Base-by-base conservation (phyloP, 2,329 filamentous ascomycete genomes). In the Aquanectria penicillioides region DNA sequence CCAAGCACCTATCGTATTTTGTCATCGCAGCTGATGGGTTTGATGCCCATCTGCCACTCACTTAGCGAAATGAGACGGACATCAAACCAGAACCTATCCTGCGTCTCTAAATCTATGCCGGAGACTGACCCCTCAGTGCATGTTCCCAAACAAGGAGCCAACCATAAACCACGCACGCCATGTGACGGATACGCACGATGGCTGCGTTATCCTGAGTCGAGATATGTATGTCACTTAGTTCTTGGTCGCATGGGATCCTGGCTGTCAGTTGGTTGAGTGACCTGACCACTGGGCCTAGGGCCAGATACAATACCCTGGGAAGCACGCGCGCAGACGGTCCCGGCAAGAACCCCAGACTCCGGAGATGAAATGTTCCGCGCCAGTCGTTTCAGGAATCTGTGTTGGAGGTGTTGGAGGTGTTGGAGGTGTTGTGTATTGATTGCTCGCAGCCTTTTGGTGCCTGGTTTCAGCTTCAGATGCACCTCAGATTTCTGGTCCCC, bases 361-460 rank as follows among this genome's bases (percentile, higher is more conserved):
- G 53, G 53, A 44, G 23, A 18, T 49, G 11, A 22, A 29, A 44
- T 50, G 25, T 37, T 44, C 53, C 53, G 37, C 31, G n/a, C 31
- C 13, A 22, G 22, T 18, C 15, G 53, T 50, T 57, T 57, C 43
- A 50, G 31, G 31, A 43, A 36, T 51, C 29, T 18, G 40, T 38
- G n/a, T n/a, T n/a, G n/a, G 25, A 33, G 28, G 13, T 12, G 9
- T 28, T 46, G 28, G 11, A 9, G 17, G 12, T 31, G 15, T 22
- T 4, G n/a, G 13, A 26, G 10, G 36, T 40, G 18, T n/a, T n/a
- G n/a, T n/a, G n/a, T n/a, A n/a, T n/a, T n/a, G n/a, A n/a, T n/a
- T n/a, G n/a, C n/a, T n/a, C n/a, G n/a, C n/a, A n/a, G n/a, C 28
- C 28, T 26, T 41, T 13, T n/a, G 20, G 8, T n/a, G 33, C 29